Evolutionary conservation across 2,329 filamentous ascomycete species (phyloP).

Genomic region (Meredithiella fracta): DNA sequence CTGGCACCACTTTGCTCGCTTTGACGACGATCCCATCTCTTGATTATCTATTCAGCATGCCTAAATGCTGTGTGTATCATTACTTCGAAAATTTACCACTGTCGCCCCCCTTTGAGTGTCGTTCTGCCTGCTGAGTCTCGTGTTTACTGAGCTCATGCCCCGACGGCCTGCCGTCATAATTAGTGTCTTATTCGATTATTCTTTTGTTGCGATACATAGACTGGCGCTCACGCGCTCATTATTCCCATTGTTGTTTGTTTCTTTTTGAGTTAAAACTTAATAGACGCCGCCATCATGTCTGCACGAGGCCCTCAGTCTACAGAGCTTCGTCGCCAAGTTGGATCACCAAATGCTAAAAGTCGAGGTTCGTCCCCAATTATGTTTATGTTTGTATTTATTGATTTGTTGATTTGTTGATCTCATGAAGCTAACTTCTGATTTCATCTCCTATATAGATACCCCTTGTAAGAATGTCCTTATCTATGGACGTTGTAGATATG

Average conservation of each 20-base stretch:
- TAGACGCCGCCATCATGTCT: constrained; percentile 6
- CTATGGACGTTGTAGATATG: constrained; percentile 82
- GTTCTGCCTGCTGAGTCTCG: background rate
- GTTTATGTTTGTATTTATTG: background rate
- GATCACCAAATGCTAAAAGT: constrained; percentile 40
- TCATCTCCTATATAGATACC: constrained; percentile 47
- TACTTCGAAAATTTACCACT: constrained; percentile 1
- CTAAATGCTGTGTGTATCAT: constrained; percentile 6
- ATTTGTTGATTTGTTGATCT: background rate
- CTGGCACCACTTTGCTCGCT: too few species aligned
- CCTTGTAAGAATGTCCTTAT: constrained; percentile 85
- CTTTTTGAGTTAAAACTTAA: background rate
- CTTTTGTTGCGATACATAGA: background rate
- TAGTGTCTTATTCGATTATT: background rate
- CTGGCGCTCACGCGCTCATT: background rate
- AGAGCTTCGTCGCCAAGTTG: constrained; percentile 36
- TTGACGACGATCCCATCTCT: too few species aligned
- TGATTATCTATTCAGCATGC: background rate
- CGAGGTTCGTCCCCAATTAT: constrained; percentile 27
- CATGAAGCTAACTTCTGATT: background rate
- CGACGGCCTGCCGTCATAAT: too few species aligned
- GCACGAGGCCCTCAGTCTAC: constrained; percentile 19
- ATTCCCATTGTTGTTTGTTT: background rate
- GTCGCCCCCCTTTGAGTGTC: background rate
- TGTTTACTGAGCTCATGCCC: background rate